Evolutionary conservation across 2,329 filamentous ascomycete species (phyloP).

Genomic region (Tolypocladium album): DNA sequence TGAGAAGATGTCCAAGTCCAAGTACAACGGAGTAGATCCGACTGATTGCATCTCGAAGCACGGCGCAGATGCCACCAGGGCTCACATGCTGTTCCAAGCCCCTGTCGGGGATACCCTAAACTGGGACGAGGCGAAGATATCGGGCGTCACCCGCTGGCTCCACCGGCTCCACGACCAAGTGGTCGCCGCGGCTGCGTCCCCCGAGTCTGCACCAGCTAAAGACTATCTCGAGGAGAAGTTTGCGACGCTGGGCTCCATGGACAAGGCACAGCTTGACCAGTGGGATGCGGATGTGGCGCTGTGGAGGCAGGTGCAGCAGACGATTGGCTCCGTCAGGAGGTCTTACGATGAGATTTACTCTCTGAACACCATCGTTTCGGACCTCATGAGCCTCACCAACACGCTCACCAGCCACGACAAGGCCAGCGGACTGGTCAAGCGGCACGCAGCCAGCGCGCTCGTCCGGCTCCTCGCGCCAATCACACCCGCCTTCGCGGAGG

Average conservation of each 20-base stretch:
- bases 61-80: conserved; percentile 73
- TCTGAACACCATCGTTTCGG: conserved; percentile 74
- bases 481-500: conserved; percentile 69
- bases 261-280: conserved; percentile 18
- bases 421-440: conserved; percentile 31
- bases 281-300: conserved; percentile 40
- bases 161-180: conserved; percentile 53
- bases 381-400: conserved; percentile 76
- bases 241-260: conserved; percentile 18
- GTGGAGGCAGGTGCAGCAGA: conserved; percentile 57
- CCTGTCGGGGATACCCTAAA: conserved; percentile 75
- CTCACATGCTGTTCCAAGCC: conserved; percentile 83
- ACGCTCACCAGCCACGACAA: conserved; percentile 36
- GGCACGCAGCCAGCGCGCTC: conserved; percentile 42
- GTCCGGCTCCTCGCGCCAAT: conserved; percentile 69
- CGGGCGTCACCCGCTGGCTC: conserved; percentile 75
- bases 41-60: conserved; percentile 59
- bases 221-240: conserved; percentile 25
- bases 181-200: conserved; percentile 8
- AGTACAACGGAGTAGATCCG: conserved; percentile 84
- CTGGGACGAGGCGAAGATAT: conserved; percentile 78
- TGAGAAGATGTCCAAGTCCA: conserved; percentile 95
- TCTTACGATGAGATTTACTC: conserved; percentile 63
- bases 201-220: conserved; percentile 12
- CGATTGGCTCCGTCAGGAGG: conserved; percentile 54